Conservation (phyloP, 805 yeast species). For the Yarrowia alimentaria region DNA sequence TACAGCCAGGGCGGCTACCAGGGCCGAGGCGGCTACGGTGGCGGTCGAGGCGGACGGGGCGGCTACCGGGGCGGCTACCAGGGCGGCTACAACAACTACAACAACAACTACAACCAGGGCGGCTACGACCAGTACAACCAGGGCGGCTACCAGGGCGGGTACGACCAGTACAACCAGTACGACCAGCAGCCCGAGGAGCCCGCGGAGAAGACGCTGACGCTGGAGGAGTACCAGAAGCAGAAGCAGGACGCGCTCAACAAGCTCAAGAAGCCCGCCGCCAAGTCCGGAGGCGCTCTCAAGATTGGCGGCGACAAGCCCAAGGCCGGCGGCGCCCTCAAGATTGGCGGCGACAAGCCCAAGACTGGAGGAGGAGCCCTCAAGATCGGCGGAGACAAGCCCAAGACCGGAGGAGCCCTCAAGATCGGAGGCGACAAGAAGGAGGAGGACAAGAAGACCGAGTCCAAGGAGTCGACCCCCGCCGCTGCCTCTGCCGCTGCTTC, state of each 20-base stretch:
- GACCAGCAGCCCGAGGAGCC: constrained; percentile 31
- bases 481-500: constrained; percentile 33
- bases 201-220: constrained; percentile 59
- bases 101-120: constrained; percentile 26
- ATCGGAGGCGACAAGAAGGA: constrained; percentile 43
- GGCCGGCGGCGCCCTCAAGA: constrained; percentile 25
- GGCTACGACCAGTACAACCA: constrained; percentile 29
- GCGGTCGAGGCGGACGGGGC: constrained; percentile 34
- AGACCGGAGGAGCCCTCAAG: constrained; percentile 28
- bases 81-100: background rate
- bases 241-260: constrained; percentile 30
- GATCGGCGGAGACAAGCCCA: constrained; percentile 33
- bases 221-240: constrained; percentile 66
- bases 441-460: constrained; percentile 34
- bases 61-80: constrained; percentile 32
- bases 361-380: constrained; percentile 34
- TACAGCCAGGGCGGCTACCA: constrained; percentile 33
- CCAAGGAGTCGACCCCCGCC: constrained; percentile 32
- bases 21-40: constrained; percentile 33
- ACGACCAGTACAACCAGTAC: constrained; percentile 18
- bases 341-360: constrained; percentile 30
- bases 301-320: constrained; percentile 31
- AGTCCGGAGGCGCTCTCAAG: constrained; percentile 35
- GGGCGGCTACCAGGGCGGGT: constrained; percentile 27
- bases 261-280: constrained; percentile 29